These are phyloP conservation scores for Podosphaera aphanis DNA, from an alignment of 2,329 filamentous ascomycete genomes.

Conservation along the genomic window DNA sequence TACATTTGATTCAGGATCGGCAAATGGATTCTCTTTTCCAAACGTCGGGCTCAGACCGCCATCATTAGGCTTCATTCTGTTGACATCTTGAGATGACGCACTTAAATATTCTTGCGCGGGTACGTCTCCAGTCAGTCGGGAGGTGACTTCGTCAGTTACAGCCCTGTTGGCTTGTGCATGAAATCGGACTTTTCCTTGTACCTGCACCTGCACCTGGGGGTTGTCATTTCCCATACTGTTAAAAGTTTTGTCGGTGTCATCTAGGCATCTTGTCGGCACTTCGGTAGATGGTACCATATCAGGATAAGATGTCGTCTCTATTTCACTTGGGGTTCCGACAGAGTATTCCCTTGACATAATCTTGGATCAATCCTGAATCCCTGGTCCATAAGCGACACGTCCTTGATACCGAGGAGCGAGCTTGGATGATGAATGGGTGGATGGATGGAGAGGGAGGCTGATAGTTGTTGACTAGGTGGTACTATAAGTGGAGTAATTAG, in stretches of 20 bases:
- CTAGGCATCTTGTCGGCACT: background rate
- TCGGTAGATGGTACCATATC: background rate
- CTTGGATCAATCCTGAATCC: background rate
- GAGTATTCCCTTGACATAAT: background rate
- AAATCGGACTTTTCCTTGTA: background rate
- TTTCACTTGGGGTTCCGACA: background rate
- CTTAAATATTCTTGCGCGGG: background rate
- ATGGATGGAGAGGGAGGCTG: background rate
- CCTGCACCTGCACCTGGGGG: background rate
- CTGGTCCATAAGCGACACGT: background rate
- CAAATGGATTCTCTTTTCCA: slow-evolving; percentile 13
- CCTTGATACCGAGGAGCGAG: background rate
- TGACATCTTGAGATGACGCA: background rate
- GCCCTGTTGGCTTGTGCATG: background rate
- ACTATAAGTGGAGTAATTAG: background rate
- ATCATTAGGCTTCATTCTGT: background rate
- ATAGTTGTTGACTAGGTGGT: background rate
- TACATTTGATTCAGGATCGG: slow-evolving; percentile 5
- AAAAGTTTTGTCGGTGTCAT: background rate
- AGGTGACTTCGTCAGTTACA: background rate
- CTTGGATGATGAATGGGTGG: background rate
- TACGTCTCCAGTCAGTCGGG: background rate
- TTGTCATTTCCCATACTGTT: background rate
- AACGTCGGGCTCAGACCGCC: slow-evolving; percentile 4
- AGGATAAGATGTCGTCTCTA: background rate